Base-by-base conservation (phyloP, 2,329 filamentous ascomycete genomes). In the Intubia oerlemansii region DNA sequence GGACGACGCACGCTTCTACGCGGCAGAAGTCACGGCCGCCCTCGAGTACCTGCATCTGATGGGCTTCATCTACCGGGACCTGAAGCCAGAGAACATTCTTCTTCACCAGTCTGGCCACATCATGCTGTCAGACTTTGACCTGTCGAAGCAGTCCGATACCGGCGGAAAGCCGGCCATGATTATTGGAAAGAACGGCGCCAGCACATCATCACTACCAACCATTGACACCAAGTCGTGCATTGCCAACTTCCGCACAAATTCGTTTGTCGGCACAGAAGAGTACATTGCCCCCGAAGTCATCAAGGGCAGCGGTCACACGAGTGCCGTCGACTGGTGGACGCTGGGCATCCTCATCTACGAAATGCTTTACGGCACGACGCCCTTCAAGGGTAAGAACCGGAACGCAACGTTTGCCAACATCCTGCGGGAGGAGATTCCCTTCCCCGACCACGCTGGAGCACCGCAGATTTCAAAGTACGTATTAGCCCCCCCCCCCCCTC, bases 81-180 rank as follows among this genome's bases (percentile, higher is more conserved):
- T 98, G 44, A 98, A 98, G 56, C 88, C 88, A 39, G 88, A 98
- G 56, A 98, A 98, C 43, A 98, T 98, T 39, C 62, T 98, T 10
- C 69, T 98, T 14, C 88, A 98, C 49, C 88, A 98, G 51, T 95
- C 88, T n/a, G 88, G 88, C 11, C 88, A 98, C 51, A 98, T 98
- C 42, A 98, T 98, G 88, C 66, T 98, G 48, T 95, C 88, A 35
- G 88, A 98, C 55, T 98, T 98, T 52, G 88, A 98, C 52, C 56
- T 98, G 36, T 93, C 84, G 8, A 98, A 98, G 53, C 88, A 98
- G 53, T 98, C 88, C 6, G 88, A 90, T 39, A 74, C 80, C 11
- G 88, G 84, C 44, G 88, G 88, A 54, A 85, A 85, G 45, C 88
- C 88, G 27, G 93, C 84, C 15, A 95, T 98, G 85, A 93, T 98